Evolutionary conservation across 1,139 yeast species (phyloP).

Genomic region (Yamadazyma sp.): DNA sequence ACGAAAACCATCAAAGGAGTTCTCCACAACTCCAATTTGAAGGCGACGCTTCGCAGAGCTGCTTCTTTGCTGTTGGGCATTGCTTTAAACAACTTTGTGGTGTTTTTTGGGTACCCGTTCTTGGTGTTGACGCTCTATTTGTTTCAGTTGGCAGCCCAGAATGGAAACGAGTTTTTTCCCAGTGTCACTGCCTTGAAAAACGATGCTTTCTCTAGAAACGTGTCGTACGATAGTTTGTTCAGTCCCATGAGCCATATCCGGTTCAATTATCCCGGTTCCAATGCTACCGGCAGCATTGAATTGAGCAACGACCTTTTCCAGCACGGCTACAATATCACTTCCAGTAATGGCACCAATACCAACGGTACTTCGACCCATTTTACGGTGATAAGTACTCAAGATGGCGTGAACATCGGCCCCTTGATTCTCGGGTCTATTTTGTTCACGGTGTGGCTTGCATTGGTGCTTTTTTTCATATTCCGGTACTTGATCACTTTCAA

Average conservation of each 20-base stretch:
- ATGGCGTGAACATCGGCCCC: constrained; percentile 7
- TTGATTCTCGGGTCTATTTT: constrained; percentile 30
- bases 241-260: constrained; percentile 16
- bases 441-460: constrained; percentile 33
- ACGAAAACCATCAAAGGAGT: constrained; percentile 3
- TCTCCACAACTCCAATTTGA: constrained; percentile 3
- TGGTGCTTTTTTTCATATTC: constrained; percentile 32
- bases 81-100: constrained; percentile 31
- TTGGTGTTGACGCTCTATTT: constrained; percentile 41
- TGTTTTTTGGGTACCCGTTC: constrained; percentile 46
- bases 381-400: not conserved
- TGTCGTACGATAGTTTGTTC: constrained; percentile 28
- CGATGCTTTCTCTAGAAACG: constrained; percentile 27
- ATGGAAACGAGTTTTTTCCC: constrained; percentile 16
- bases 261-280: constrained; percentile 5
- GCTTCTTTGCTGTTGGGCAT: constrained; percentile 33
- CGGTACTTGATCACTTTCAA: constrained; percentile 27
- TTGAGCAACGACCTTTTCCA: constrained; percentile 1
- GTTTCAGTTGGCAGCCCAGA: constrained; percentile 26
- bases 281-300: constrained; percentile 1
- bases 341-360: too few relatives aligned
- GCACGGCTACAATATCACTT: constrained; percentile 5
- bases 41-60: constrained; percentile 21
- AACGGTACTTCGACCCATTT: not conserved
- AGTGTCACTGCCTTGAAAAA: constrained; percentile 16